Conservation (phyloP, 352 stramenopile genomes). For the Thalassiosira sp. region DNA sequence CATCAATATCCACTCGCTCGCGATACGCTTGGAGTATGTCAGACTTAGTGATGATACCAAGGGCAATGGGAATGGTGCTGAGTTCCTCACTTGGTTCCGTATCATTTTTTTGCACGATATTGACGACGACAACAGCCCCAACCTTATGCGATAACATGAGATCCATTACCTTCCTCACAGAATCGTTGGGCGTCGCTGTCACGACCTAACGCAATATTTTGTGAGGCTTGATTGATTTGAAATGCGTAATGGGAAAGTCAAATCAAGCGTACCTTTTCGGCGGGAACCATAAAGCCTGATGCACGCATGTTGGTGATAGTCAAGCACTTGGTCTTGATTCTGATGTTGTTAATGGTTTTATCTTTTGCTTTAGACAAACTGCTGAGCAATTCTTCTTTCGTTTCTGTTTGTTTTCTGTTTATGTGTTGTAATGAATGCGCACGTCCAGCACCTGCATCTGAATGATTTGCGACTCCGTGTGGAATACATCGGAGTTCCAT, state of each 20-base stretch:
- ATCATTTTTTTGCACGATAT: neutral
- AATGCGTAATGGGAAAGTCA: neutral
- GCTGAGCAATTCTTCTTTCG: no score
- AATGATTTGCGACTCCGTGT: no score
- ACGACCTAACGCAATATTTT: conserved; percentile 10
- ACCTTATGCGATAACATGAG: conserved; percentile 20
- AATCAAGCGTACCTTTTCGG: conserved; percentile 15
- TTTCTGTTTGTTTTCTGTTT: no score
- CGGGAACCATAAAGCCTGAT: conserved; percentile 16
- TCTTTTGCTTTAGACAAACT: no score
- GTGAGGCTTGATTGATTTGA: neutral
- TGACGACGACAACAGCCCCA: conserved; percentile 20
- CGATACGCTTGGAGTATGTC: conserved; percentile 26
- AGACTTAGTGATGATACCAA: conserved; percentile 23
- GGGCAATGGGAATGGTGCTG: neutral
- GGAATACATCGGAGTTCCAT: no score
- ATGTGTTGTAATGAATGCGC: no score
- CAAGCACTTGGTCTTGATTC: neutral
- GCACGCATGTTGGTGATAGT: conserved; percentile 1
- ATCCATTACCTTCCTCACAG: conserved; percentile 17
- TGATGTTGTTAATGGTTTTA: neutral
- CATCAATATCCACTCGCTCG: neutral
- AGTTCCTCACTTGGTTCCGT: neutral
- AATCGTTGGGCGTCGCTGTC: conserved; percentile 5
- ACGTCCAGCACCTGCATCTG: no score